phyloP scores from a whole-genome alignment of 768 basidiomycete genomes.

The Rhizopogon vesiculosus region DNA sequence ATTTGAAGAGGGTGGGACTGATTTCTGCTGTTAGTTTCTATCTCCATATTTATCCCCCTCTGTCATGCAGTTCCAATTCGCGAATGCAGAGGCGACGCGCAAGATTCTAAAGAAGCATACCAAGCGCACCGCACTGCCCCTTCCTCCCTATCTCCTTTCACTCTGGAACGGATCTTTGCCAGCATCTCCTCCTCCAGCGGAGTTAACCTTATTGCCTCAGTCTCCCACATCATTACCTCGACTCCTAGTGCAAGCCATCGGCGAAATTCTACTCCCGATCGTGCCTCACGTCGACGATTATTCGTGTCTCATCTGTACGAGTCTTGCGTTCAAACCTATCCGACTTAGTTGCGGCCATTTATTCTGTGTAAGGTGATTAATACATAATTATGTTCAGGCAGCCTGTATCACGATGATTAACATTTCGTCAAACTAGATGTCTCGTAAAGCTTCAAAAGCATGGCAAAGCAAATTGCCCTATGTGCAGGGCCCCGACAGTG shows the following conservation, averaged over 20 bases:
- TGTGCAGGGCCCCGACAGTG: conserved; percentile 79
- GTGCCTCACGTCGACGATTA: conserved; percentile 83
- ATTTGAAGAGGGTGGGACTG: conserved; percentile 66
- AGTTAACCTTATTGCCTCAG: conserved; percentile 22
- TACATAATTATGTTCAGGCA: neutral
- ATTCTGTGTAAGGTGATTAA: conserved; percentile 58
- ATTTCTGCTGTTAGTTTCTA: neutral
- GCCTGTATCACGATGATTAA: neutral
- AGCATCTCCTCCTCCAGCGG: conserved; percentile 18
- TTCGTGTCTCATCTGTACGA: conserved; percentile 81
- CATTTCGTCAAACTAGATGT: conserved; percentile 37
- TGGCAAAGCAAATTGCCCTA: conserved; percentile 70
- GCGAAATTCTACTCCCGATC: conserved; percentile 75
- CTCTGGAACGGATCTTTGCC: conserved; percentile 11
- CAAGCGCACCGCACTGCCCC: conserved; percentile 80
- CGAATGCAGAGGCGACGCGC: conserved; percentile 84
- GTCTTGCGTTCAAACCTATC: conserved; percentile 91
- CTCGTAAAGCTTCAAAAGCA: conserved; percentile 91
- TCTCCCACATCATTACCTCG: conserved; percentile 45
- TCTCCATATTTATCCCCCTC: neutral
- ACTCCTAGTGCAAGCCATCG: conserved; percentile 76
- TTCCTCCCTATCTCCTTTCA: conserved; percentile 33
- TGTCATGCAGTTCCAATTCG: conserved; percentile 60
- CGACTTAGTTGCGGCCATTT: conserved; percentile 76
- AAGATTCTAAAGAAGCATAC: conserved; percentile 95